Evolutionary conservation across 257 asterid species (phyloP), one percentile per base, ranked within the genome.

Genomic region (Solanum sparsipilum): DNA sequence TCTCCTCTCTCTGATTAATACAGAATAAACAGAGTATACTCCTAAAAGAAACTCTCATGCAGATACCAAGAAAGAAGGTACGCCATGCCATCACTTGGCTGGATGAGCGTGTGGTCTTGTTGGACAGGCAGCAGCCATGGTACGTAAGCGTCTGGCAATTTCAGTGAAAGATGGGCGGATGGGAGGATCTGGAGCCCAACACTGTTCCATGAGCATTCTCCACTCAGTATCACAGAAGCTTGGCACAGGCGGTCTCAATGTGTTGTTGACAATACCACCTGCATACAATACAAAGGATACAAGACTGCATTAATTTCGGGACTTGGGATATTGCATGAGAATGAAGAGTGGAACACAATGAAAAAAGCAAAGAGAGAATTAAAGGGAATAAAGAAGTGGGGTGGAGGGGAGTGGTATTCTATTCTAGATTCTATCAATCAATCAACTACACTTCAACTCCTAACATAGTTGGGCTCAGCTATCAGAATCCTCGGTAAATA

Each of bases 131-230:
- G 84, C 84, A n/a, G 90, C 67, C 74, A 88, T 88, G 67, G 35
- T 48, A 44, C 88, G 90, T 60, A 88, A 76, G 23, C 86, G 67
- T 56, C 67, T 72, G 39, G 90, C 87, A 36, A 84, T 56, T 71
- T 88, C 88, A 46, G 85, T 88, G 73, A 88, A 88, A 44, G 34
- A 83, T 38, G 90, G 90, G 65, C 90, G 85, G 84, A 48, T 72
- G 23, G 79, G 27, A 46, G 90, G 90, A 44, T 88, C 90, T 16
- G 90, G 38, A 46, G 90, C 76, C 90, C 90, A 88, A 71, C 90
- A 86, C 60, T 75, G 58, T 70, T 86, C 88, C 88, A 86, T 86
- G 48, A 86, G 88, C 32, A 75, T 44, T 86, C 70, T 70, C 88
- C 88, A 86, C n/a, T 86, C 88, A 34, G 70, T 41, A 32, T 70